Evolutionary conservation across 2,329 filamentous ascomycete genomes (phyloP), one percentile per base, ranked within the genome.

Genomic region (Xylariales sp.): DNA sequence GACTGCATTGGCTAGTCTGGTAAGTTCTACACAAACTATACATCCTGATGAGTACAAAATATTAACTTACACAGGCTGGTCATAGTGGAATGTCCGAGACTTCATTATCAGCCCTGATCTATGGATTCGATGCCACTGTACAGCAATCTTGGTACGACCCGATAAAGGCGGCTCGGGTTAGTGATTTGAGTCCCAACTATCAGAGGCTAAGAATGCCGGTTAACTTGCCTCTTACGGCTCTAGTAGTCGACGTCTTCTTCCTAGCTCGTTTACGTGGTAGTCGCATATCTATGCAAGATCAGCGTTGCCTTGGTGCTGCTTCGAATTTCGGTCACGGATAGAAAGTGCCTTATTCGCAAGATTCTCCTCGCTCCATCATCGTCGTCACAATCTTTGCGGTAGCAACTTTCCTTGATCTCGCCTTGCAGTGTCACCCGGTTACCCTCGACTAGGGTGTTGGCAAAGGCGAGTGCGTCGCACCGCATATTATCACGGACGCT

Each of bases 1-100:
- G 61, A 61, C 65, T 1, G 65, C 65, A 62, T 4, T 68, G 23
- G 61, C 61, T 36, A 64, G 65, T 62, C n/a, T 68, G 49, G 65
- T 68, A 50, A 56, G 65, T 39, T 56, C 48, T 23, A 48, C 39
- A 34, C 30, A 28, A 36, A 41, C 2, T 16, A 48, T 62, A 8
- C 23, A 34, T 43, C 18, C 16, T 46, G 8, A 14, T 5, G 14
- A 39, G 10, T 52, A 39, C 58, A 34, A 23, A 49, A 63, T 48
- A 59, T 55, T 68, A 49, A 68, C 50, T 60, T 14, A 3, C 23
- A 64, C n/a, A 68, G 65, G 23, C 34, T 36, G 61, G 65, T 28
- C 64, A 64, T 10, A 60, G 55, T 61, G 65, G 43, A 8, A 68
- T 68, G 61, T 68, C 55, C 36, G 65, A 36, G 30, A 68, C 62